Base-by-base conservation (phyloP, 768 basidiomycete species). In the Auricularia heimuer region DNA sequence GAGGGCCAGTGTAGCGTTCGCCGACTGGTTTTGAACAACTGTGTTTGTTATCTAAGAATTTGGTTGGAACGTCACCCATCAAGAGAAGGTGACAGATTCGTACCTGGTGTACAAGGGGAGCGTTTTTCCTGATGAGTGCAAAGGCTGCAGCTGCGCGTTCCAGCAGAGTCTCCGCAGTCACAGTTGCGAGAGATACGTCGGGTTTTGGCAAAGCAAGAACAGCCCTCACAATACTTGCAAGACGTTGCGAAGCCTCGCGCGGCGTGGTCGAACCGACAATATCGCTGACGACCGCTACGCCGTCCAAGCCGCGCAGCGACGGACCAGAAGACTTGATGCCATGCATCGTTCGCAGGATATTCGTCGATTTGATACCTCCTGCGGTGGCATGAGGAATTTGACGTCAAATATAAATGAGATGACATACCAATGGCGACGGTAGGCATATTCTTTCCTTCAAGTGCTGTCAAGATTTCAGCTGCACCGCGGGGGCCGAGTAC, bases 221-320 rank as follows among this genome's bases (percentile, higher is more conserved):
- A 2, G 78, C 74, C 18, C 70, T 72, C 24, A 87, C 71, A n/a
- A 78, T 78, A 2, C 67, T 72, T 35, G 73, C 71, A 11, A 88
- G 78, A 47, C 69, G 76, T 51, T 71, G 73, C 0, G 91, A 83
- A 1, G 85, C 81, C 18, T 72, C 67, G 16, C 71, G 68, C 0
- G 93, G 92, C 3, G 83, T 76, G 1, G 66, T 39, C 0, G 91
- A 88, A 3, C 85, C 82, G 6, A 91, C 81, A 65, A 98, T 92
- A 56, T 93, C 92, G 24, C 92, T 94, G 47, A 97, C 88, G 62
- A 97, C 83, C 11, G 95, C 95, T 34, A 97, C 80, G 0, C 95
- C 95, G 65, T 92, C 87, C 16, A 96, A 77, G 1, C 78, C 63
- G 64, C 81, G 85, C 0, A 83, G 81, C 1, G 82, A 80, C 0